Evolutionary conservation across 805 yeast genomes (phyloP).

Genomic region (Candida odintsovae): DNA sequence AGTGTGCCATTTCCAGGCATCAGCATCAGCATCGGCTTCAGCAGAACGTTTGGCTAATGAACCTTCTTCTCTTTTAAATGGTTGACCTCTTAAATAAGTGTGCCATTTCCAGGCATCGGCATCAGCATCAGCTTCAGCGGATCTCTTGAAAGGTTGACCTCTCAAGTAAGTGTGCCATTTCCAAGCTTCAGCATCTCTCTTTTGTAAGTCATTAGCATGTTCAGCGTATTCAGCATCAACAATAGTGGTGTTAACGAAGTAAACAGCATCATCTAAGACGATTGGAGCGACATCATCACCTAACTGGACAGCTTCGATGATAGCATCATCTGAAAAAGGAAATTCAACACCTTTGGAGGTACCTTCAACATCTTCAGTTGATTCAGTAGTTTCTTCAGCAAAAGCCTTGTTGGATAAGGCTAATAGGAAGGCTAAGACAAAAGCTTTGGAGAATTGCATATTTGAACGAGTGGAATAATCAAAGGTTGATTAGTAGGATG

Average conservation of each 20-base stretch:
- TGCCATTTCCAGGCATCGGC: slow-evolving; percentile 15
- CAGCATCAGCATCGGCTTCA: slow-evolving; percentile 18
- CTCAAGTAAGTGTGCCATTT: slow-evolving; percentile 13
- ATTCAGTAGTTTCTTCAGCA: slow-evolving; percentile 4
- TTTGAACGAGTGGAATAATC: not conserved
- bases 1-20: slow-evolving; percentile 17
- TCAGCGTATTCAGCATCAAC: slow-evolving; percentile 12
- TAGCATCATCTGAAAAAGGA: slow-evolving; percentile 23
- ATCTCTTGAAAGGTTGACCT: slow-evolving; percentile 12
- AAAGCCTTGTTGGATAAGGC: slow-evolving; percentile 8
- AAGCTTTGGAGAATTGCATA: slow-evolving; percentile 13
- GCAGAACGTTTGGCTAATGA: slow-evolving; percentile 18
- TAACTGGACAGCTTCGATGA: slow-evolving; percentile 15
- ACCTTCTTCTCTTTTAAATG: slow-evolving; percentile 17
- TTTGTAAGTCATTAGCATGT: slow-evolving; percentile 9
- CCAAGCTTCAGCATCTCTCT: slow-evolving; percentile 22
- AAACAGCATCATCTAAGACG: slow-evolving; percentile 19
- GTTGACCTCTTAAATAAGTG: slow-evolving; percentile 12
- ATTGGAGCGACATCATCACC: slow-evolving; percentile 18
- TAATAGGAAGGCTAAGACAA: slow-evolving; percentile 4
- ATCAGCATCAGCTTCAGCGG: slow-evolving; percentile 2
- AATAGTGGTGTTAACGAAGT: slow-evolving; percentile 22
- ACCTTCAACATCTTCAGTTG: slow-evolving; percentile 6
- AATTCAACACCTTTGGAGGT: slow-evolving; percentile 18
- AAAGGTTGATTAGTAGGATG: not conserved